These are phyloP conservation scores for Floccularia luteovirens DNA, from an alignment of 768 basidiomycete species.

Conservation along the genomic window DNA sequence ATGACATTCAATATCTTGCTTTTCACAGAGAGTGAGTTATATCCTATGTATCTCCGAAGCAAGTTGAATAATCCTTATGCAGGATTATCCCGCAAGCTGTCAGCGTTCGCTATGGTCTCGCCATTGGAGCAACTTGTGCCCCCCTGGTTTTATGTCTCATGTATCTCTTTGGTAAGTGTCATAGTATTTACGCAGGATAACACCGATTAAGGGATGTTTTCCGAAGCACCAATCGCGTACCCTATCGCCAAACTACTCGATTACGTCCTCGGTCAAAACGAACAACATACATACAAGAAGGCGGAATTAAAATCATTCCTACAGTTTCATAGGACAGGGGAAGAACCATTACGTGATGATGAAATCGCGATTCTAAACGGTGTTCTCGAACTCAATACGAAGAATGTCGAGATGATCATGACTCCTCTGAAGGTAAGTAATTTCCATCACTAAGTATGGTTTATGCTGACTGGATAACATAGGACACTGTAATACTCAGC, in stretches of 20 bases:
- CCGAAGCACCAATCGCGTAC: constrained; percentile 68
- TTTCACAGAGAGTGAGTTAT: constrained; percentile 65
- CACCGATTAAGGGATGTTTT: constrained; percentile 33
- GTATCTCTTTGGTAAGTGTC: constrained; percentile 42
- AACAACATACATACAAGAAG: constrained; percentile 74
- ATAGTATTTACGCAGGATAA: not conserved
- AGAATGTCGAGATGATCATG: constrained; percentile 75
- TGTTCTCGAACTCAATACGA: constrained; percentile 70
- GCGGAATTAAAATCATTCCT: constrained; percentile 75
- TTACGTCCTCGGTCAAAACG: constrained; percentile 65
- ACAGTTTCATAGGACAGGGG: constrained; percentile 70
- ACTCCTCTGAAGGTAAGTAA: constrained; percentile 66
- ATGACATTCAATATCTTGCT: constrained; percentile 3
- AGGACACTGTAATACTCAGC: constrained; percentile 82
- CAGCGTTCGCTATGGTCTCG: constrained; percentile 73
- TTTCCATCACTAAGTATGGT: not conserved
- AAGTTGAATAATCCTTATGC: not conserved
- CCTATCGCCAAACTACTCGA: constrained; percentile 83
- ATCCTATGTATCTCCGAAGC: constrained; percentile 13
- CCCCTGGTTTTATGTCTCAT: constrained; percentile 70
- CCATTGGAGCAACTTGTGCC: constrained; percentile 72
- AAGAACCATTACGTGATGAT: constrained; percentile 74
- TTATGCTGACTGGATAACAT: not conserved
- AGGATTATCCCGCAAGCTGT: constrained; percentile 66
- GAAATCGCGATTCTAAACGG: constrained; percentile 79